phyloP scores from a whole-genome alignment of 768 basidiomycete species.

The Pulveroboletus sp. region DNA sequence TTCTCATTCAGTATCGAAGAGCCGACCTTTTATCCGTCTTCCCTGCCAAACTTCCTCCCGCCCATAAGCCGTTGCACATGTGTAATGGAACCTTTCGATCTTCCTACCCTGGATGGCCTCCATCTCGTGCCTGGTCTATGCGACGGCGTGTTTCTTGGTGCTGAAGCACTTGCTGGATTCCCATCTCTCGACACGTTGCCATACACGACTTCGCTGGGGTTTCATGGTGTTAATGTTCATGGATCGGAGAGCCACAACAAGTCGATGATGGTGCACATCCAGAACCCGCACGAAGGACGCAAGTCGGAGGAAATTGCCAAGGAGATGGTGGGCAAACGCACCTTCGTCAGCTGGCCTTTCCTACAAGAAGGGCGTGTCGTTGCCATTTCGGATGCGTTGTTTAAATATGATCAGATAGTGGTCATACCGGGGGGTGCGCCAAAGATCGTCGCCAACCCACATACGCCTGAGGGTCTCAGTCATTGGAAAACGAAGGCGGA shows the following conservation, averaged over 20 bases:
- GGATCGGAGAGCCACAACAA: conserved; percentile 87
- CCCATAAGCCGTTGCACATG: conserved; percentile 77
- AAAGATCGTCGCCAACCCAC: conserved; percentile 68
- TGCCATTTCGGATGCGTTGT: conserved; percentile 79
- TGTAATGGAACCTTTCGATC: conserved; percentile 74
- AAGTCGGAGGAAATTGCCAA: conserved; percentile 72
- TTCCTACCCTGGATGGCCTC: conserved; percentile 82
- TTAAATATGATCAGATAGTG: conserved; percentile 75
- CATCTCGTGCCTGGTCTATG: conserved; percentile 83
- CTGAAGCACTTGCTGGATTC: conserved; percentile 88
- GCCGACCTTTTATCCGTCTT: conserved; percentile 78
- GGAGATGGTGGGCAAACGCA: conserved; percentile 69
- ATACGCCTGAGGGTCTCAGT: conserved; percentile 60
- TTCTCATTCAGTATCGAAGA: conserved; percentile 67
- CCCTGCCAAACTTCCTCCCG: conserved; percentile 93
- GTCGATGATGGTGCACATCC: conserved; percentile 86
- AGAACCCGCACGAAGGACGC: conserved; percentile 64
- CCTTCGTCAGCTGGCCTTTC: conserved; percentile 91
- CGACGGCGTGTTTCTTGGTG: conserved; percentile 84
- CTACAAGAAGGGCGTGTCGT: conserved; percentile 87
- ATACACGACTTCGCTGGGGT: conserved; percentile 67
- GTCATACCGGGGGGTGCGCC: conserved; percentile 47
- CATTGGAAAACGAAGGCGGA: conserved; percentile 83
- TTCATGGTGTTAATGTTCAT: conserved; percentile 92
- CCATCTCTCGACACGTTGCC: conserved; percentile 91